These are phyloP conservation scores for Gypsophila paniculata DNA, from an alignment of 179 eudicot genomes.

Conservation along the genomic window DNA sequence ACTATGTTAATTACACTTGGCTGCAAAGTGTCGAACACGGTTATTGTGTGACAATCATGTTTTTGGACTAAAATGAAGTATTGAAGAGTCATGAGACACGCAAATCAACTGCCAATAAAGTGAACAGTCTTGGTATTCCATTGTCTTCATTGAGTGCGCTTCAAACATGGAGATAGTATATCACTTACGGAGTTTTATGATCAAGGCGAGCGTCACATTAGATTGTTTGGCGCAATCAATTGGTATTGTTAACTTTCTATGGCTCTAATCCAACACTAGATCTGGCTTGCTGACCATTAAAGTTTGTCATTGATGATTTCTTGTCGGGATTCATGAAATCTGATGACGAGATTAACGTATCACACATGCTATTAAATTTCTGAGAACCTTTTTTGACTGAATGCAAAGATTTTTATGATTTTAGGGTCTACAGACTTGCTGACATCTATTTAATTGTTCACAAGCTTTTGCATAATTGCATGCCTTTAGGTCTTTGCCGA, in stretches of 20 bases:
- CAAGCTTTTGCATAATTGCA: slow-evolving; percentile 14
- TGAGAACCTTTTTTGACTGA: slow-evolving; percentile 7
- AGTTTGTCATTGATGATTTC: background rate
- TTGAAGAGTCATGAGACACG: background rate
- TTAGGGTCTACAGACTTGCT: background rate
- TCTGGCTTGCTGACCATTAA: background rate
- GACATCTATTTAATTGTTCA: background rate
- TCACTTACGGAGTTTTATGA: no score
- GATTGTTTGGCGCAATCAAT: no score
- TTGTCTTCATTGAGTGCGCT: background rate
- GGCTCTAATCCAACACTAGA: background rate
- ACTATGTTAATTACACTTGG: background rate
- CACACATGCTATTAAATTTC: background rate
- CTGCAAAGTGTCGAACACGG: background rate
- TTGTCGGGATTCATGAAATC: background rate
- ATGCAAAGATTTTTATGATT: background rate
- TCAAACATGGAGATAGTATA: background rate
- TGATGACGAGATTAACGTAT: background rate
- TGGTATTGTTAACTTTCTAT: no score
- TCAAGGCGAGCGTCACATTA: background rate
- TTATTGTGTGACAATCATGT: background rate
- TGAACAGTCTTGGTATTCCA: background rate
- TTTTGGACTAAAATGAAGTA: background rate
- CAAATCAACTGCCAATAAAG: background rate
- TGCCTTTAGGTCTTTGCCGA: slow-evolving; percentile 46